Base-by-base conservation (phyloP, 257 asterid genomes). In the Thymus mandschuricus region DNA sequence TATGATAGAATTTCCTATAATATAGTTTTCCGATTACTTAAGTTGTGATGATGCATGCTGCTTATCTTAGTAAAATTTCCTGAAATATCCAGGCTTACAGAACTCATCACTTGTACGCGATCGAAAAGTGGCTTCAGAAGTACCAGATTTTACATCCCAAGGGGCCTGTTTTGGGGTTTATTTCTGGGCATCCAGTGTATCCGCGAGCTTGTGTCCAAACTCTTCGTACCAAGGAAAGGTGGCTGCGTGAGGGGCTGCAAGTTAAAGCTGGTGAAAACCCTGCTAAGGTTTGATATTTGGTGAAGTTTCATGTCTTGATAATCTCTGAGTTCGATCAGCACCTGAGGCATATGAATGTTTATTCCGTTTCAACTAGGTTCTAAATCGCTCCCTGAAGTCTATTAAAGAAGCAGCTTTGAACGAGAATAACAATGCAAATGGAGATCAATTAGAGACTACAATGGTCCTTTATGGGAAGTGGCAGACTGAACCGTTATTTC, bases 241-340 rank as follows among this genome's bases (percentile, higher is more conserved):
- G 99, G 99, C 64, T 95, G 85, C 93, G 87, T 8, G 96, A 87
- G 75, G 99, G 95, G 72, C 81, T 81, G 77, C 93, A 89, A 89
- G 91, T 95, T 72, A 91, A 92, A 89, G 87, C 87, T 79, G 84
- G 78, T 58, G 98, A 95, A 79, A 80, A 71, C 77, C 97, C 97
- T 55, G 87, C 79, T 67, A 95, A 95, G 96, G 99, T 94, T 35
- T 57, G 79, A 78, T 55, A 52, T 75, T 51, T 52, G 60, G 44
- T 35, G 35, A 54, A 80, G 58, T 78, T 68, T 49, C 54, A 8
- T 74, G 73, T 57, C 51, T 38, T 54, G 57, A 66, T 58, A 55
- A 44, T 63, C 41, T 68, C 62, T 60, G 15, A 28, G 33, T 62
- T 70, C 66, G 65, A 73, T 48, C 49, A 8, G 66, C 73, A 13